Evolutionary conservation across 805 yeast genomes (phyloP).

Genomic region (Sugiyamaella chiloensis): DNA sequence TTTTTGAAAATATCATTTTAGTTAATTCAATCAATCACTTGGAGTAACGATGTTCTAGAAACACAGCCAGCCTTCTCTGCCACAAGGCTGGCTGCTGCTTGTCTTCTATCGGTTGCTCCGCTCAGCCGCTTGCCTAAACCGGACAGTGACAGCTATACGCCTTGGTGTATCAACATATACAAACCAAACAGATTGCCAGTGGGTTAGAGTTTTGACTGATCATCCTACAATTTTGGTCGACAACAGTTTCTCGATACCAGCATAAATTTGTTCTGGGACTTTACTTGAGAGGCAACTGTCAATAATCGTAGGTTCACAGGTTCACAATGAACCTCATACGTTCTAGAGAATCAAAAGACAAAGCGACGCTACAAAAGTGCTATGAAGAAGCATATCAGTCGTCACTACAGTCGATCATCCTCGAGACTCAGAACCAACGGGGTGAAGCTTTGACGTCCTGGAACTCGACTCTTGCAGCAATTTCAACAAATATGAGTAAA

Average conservation of each 20-base stretch:
- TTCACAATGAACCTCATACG: constrained; percentile 21
- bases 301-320: not conserved
- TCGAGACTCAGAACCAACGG: constrained; percentile 37
- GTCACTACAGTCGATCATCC: constrained; percentile 39
- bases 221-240: too few species aligned
- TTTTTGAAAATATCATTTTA: too few species aligned
- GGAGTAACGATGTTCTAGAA: not conserved
- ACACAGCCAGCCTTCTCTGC: not conserved
- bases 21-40: not conserved
- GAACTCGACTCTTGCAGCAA: constrained; percentile 35
- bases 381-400: constrained; percentile 42
- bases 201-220: constrained; percentile 5
- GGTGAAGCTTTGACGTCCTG: constrained; percentile 36
- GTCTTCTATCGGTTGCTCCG: constrained; percentile 3
- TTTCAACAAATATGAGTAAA: constrained; percentile 32
- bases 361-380: constrained; percentile 32
- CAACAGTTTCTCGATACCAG: not conserved
- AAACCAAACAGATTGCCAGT: not conserved
- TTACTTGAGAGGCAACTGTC: too few species aligned
- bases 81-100: not conserved
- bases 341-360: constrained; percentile 9
- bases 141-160: constrained; percentile 4
- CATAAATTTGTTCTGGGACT: too few species aligned
- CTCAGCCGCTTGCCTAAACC: constrained; percentile 6
- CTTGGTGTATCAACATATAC: constrained; percentile 2